These are phyloP conservation scores for Bipolaris oryzae DNA, from an alignment of 2,329 filamentous ascomycete species.

Conservation along the genomic window DNA sequence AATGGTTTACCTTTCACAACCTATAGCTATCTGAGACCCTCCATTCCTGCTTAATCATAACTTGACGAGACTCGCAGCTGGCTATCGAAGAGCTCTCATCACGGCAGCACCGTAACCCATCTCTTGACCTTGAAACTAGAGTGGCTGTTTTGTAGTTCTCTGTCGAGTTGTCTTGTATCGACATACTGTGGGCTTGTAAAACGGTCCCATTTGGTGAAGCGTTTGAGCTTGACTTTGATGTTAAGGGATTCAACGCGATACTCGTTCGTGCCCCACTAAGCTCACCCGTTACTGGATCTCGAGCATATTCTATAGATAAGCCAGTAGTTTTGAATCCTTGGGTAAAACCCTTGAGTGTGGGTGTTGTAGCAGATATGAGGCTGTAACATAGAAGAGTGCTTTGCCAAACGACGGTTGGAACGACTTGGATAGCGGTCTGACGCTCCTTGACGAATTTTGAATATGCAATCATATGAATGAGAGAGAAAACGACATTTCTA, in stretches of 20 bases:
- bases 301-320: constrained; percentile 2
- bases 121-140: not conserved
- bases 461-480: constrained; percentile 5
- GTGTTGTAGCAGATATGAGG: constrained; percentile 15
- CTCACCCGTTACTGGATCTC: not conserved
- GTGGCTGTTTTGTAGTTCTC: not conserved
- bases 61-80: constrained; percentile 6
- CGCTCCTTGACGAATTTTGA: not conserved
- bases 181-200: not conserved
- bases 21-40: not conserved
- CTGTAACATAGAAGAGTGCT: constrained; percentile 5
- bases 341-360: constrained; percentile 7
- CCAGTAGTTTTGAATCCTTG: constrained; percentile 9
- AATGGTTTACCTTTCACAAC: not conserved
- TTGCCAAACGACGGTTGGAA: constrained; percentile 10
- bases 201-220: not conserved
- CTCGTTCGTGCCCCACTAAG: not conserved
- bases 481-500: constrained; percentile 9
- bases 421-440: constrained; percentile 6
- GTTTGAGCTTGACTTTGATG: not conserved
- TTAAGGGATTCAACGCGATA: not conserved
- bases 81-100: constrained; percentile 7
- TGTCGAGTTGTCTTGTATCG: not conserved
- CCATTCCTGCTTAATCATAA: constrained; percentile 8
- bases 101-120: not conserved